phyloP scores from a whole-genome alignment of 306 rosid genomes.

The Prinsepia uniflora region DNA sequence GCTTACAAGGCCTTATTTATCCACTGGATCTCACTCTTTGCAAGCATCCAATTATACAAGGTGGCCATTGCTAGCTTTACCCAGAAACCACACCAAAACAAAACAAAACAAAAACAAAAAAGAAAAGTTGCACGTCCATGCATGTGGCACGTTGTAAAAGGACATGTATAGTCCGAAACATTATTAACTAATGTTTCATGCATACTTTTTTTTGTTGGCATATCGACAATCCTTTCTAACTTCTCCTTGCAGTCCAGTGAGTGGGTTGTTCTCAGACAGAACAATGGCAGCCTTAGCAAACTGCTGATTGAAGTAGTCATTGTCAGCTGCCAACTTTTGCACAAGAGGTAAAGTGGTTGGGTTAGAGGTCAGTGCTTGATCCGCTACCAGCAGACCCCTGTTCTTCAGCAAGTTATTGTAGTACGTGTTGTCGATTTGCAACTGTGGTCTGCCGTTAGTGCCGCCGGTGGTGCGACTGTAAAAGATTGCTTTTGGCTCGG shows the following conservation, averaged over 20 bases:
- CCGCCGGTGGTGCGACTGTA: conserved; percentile 55
- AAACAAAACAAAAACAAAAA: no score
- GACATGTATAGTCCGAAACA: neutral
- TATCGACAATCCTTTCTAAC: conserved; percentile 76
- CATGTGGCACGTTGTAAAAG: no score
- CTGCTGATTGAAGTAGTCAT: conserved; percentile 56
- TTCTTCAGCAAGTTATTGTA: conserved; percentile 57
- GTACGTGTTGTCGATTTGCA: conserved; percentile 72
- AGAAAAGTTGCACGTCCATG: no score
- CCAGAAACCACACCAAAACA: no score
- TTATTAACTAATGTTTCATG: no score
- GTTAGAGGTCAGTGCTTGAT: conserved; percentile 53
- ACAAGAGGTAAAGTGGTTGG: conserved; percentile 64
- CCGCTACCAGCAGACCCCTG: conserved; percentile 63
- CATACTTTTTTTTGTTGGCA: conserved; percentile 38
- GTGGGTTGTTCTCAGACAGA: conserved; percentile 65
- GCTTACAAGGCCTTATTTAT: no score
- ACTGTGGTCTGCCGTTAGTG: conserved; percentile 35
- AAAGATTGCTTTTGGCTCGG: conserved; percentile 45
- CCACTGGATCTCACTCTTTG: no score
- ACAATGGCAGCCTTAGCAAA: conserved; percentile 53
- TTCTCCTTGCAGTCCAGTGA: conserved; percentile 52
- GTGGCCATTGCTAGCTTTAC: no score
- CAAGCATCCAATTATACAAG: no score
- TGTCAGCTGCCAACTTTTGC: conserved; percentile 61